These are phyloP conservation scores for Phytophthora idaei DNA, from an alignment of 352 stramenopile genomes.

Conservation along the genomic window DNA sequence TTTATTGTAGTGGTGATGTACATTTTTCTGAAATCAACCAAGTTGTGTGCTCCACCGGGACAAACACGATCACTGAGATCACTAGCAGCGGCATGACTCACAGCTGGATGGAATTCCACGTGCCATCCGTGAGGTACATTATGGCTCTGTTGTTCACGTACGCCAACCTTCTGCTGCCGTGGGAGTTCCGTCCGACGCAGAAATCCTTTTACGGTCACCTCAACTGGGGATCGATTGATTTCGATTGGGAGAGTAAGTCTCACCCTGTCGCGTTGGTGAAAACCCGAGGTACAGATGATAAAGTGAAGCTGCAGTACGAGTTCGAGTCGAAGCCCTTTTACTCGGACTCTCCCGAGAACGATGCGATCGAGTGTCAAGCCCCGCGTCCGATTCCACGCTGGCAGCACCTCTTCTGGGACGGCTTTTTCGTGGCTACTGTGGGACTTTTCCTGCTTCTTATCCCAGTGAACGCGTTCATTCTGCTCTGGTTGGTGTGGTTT, in stretches of 20 bases:
- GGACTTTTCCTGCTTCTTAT: slow-evolving; percentile 57
- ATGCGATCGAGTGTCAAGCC: slow-evolving; percentile 53
- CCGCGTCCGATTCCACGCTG: slow-evolving; percentile 44
- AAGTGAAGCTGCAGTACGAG: slow-evolving; percentile 71
- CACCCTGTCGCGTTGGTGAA: slow-evolving; percentile 65
- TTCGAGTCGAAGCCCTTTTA: slow-evolving; percentile 53
- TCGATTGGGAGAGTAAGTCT: slow-evolving; percentile 81
- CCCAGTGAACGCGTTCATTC: slow-evolving; percentile 53
- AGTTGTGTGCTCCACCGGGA: slow-evolving; percentile 83
- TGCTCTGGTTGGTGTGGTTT: slow-evolving; percentile 72
- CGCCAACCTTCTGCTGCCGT: slow-evolving; percentile 75
- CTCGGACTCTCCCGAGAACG: slow-evolving; percentile 47
- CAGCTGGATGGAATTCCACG: slow-evolving; percentile 90
- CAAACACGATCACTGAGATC: slow-evolving; percentile 80
- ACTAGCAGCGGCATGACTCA: slow-evolving; percentile 95
- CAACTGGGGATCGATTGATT: slow-evolving; percentile 94
- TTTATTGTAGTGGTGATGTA: slow-evolving; percentile 84
- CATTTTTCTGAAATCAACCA: slow-evolving; percentile 94
- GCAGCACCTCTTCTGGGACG: slow-evolving; percentile 46
- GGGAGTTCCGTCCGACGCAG: slow-evolving; percentile 72
- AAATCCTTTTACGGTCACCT: slow-evolving; percentile 85
- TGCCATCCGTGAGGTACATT: slow-evolving; percentile 55
- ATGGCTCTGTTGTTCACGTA: slow-evolving; percentile 73
- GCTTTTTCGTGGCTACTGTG: slow-evolving; percentile 43
- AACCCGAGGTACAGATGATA: slow-evolving; percentile 61